These are phyloP conservation scores for Cercophora newfieldiana DNA, from an alignment of 495 filamentous ascomycete genomes.

Conservation along the genomic window DNA sequence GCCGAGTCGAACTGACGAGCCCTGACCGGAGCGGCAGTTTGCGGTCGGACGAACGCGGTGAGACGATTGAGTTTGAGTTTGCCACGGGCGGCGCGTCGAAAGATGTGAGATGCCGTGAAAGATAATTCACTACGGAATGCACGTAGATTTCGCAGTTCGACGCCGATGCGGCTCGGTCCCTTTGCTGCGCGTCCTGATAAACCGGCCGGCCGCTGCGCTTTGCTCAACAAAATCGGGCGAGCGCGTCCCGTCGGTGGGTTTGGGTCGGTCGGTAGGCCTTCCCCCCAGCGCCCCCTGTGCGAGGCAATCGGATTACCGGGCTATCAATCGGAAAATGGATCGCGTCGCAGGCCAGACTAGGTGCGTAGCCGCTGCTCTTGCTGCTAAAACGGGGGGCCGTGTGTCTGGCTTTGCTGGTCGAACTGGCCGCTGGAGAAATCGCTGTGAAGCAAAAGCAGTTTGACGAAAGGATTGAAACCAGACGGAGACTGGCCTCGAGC, in stretches of 20 bases:
- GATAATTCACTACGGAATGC: conserved; percentile 21
- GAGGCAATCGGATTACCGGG: not conserved
- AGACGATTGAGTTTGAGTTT: conserved; percentile 9
- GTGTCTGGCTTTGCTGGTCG: not conserved
- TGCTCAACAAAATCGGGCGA: conserved; percentile 4
- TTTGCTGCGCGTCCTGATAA: not conserved
- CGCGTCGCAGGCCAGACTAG: not conserved
- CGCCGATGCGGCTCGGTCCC: conserved; percentile 2
- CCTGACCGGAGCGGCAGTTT: not conserved
- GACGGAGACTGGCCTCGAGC: not conserved
- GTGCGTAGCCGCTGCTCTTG: not conserved
- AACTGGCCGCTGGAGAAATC: not conserved
- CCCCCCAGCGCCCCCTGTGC: conserved; percentile 5
- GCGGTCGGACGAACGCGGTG: not conserved
- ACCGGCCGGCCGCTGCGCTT: not conserved
- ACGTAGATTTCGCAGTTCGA: conserved; percentile 13
- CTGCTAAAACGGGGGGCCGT: not conserved
- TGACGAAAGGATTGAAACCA: conserved; percentile 1
- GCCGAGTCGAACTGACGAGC: not conserved
- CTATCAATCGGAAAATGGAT: not conserved
- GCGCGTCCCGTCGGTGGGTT: not conserved
- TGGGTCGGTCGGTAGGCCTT: not conserved
- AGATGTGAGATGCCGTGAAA: conserved; percentile 21
- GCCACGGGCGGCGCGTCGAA: conserved; percentile 9
- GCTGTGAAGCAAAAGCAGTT: not conserved